Conservation (phyloP, 2,329 filamentous ascomycete genomes). For the Pseudogymnoascus pannorum region DNA sequence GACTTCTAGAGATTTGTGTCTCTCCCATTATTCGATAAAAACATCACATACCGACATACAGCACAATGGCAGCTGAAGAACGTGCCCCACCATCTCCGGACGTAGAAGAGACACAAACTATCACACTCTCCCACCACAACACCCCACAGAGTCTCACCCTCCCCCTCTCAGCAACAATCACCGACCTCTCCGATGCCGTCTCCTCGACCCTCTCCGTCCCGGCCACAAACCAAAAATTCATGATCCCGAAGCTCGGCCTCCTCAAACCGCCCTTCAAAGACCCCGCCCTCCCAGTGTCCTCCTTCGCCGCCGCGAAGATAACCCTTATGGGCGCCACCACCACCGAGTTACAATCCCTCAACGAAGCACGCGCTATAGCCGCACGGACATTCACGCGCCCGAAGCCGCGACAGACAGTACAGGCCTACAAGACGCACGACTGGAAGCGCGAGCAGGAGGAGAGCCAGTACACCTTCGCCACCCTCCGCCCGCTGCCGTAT, state of each 20-base stretch:
- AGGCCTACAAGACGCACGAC: constrained; percentile 37
- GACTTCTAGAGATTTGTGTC: neutral
- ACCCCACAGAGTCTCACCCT: constrained; percentile 39
- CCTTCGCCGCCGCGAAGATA: constrained; percentile 51
- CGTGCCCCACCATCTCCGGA: neutral
- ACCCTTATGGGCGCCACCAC: constrained; percentile 58
- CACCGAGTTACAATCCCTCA: constrained; percentile 50
- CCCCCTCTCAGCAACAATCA: constrained; percentile 39
- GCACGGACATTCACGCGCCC: constrained; percentile 39
- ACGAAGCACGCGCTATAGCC: constrained; percentile 41
- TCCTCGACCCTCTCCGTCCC: constrained; percentile 51
- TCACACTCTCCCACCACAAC: constrained; percentile 42
- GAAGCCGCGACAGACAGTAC: constrained; percentile 28
- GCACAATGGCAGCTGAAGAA: constrained; percentile 5
- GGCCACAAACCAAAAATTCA: constrained; percentile 57
- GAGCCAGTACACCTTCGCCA: constrained; percentile 74
- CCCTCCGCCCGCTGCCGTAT: constrained; percentile 65
- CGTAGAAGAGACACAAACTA: constrained; percentile 29
- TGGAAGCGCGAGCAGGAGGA: constrained; percentile 35
- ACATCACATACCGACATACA: neutral
- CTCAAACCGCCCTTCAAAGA: constrained; percentile 59
- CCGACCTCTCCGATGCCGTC: constrained; percentile 55
- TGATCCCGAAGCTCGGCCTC: constrained; percentile 57
- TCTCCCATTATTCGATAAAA: neutral
- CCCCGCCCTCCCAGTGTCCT: constrained; percentile 40